Percentiles rank a stretch among this genome's conserved stretches.
Conservation (phyloP, 2,329 filamentous ascomycete species). For the Colletotrichum agaves region DNA sequence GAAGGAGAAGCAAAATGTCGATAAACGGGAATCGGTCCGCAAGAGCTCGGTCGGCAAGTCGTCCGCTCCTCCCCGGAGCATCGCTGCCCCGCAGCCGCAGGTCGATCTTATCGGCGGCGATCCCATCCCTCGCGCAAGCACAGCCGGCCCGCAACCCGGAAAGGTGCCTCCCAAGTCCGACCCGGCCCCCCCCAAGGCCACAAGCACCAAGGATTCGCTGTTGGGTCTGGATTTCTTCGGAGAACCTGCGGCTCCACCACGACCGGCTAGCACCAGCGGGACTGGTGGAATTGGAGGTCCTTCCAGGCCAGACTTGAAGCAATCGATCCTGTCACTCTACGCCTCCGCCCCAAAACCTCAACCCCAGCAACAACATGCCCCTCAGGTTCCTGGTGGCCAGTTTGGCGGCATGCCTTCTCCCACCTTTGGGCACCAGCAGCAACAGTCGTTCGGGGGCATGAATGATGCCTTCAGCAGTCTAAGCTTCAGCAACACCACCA, state of each 20-base stretch:
- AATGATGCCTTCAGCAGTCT: conserved; percentile 76
- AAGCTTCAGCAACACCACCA: conserved; percentile 55
- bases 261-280: conserved; percentile 84
- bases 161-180: conserved; percentile 70
- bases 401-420: conserved; percentile 77
- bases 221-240: conserved; percentile 94
- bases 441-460: conserved; percentile 68
- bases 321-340: conserved; percentile 96
- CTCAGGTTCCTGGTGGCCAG: conserved; percentile 61
- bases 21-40: conserved; percentile 69
- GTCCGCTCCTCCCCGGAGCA: conserved; percentile 44
- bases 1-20: conserved; percentile 73
- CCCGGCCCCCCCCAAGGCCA: conserved; percentile 73
- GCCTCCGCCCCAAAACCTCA: conserved; percentile 85
- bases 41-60: conserved; percentile 65
- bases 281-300: conserved; percentile 69
- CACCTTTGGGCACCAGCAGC: conserved; percentile 57
- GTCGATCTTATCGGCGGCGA: conserved; percentile 88
- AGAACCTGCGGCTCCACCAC: conserved; percentile 74
- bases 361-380: conserved; percentile 58
- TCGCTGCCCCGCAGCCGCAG: conserved; percentile 56
- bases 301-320: conserved; percentile 92
- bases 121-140: conserved; percentile 75
- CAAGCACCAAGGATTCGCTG: conserved; percentile 87
- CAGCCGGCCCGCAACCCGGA: conserved; percentile 72